phyloP scores from a whole-genome alignment of 257 asterid genomes.

The Gentiana macrophylla region DNA sequence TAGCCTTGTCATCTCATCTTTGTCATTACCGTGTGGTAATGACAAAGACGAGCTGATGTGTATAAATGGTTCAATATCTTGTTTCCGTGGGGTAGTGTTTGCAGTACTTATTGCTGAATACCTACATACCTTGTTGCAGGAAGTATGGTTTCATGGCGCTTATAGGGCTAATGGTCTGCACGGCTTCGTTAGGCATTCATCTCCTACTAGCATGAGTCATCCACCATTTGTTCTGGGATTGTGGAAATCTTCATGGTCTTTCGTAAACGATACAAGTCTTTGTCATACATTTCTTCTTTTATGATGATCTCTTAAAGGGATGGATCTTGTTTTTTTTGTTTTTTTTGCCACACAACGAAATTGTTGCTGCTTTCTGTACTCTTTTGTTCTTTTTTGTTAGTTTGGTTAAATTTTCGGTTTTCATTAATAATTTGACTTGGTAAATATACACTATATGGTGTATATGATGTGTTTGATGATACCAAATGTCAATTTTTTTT shows the following conservation, averaged over 20 bases:
- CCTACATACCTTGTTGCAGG: conserved; percentile 32
- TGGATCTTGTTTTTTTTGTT: background rate
- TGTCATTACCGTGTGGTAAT: no score
- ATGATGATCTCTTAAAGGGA: no score
- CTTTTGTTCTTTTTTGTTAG: conserved; percentile 1
- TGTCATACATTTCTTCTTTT: no score
- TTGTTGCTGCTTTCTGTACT: background rate
- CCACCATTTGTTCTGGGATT: background rate
- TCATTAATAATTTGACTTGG: background rate
- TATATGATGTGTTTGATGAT: no score
- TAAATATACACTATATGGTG: background rate
- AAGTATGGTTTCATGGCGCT: conserved; percentile 44
- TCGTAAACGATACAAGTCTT: no score
- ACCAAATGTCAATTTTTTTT: no score
- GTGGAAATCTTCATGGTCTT: no score
- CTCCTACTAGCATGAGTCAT: conserved; percentile 28
- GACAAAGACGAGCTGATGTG: no score
- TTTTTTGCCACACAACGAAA: background rate
- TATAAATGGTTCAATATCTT: no score
- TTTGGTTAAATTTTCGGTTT: background rate
- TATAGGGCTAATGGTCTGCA: conserved; percentile 41
- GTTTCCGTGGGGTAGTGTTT: no score
- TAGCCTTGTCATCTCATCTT: no score
- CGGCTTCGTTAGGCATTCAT: conserved; percentile 51
- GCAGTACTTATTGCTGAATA: background rate